These are phyloP conservation scores for Pseudocercospora fijiensis DNA, from an alignment of 2,329 filamentous ascomycete species.

Conservation along the genomic window DNA sequence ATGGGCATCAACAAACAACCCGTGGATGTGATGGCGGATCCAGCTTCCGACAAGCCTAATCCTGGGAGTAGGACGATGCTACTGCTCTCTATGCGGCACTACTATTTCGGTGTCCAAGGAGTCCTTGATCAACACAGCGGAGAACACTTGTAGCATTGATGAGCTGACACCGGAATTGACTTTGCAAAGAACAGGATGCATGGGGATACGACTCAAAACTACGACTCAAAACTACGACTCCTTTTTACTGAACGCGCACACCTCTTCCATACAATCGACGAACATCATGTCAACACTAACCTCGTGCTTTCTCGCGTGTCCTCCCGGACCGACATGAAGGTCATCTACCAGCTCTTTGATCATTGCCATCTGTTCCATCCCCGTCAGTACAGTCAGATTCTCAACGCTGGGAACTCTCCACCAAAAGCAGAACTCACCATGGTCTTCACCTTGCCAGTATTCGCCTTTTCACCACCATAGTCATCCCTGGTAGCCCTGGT, in stretches of 20 bases:
- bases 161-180: not conserved
- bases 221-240: not conserved
- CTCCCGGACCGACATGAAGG: conserved; percentile 22
- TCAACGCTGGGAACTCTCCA: not conserved
- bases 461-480: conserved; percentile 28
- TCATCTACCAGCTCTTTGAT: conserved; percentile 32
- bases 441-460: conserved; percentile 23
- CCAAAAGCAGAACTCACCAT: conserved; percentile 14
- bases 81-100: not conserved
- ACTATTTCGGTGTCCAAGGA: not conserved
- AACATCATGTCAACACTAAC: conserved; percentile 20
- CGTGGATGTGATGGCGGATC: not conserved
- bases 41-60: not conserved
- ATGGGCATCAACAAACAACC: conserved; percentile 3
- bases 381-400: not conserved
- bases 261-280: conserved; percentile 27
- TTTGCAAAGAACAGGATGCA: not conserved
- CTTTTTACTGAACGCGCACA: conserved; percentile 24
- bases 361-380: conserved; percentile 18
- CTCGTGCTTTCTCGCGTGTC: conserved; percentile 19
- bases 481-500: conserved; percentile 2
- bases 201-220: no score
- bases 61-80: not conserved
- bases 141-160: not conserved
- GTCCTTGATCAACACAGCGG: not conserved